phyloP scores from a whole-genome alignment of 179 eudicot species.

The Monotropa hypopitys region DNA sequence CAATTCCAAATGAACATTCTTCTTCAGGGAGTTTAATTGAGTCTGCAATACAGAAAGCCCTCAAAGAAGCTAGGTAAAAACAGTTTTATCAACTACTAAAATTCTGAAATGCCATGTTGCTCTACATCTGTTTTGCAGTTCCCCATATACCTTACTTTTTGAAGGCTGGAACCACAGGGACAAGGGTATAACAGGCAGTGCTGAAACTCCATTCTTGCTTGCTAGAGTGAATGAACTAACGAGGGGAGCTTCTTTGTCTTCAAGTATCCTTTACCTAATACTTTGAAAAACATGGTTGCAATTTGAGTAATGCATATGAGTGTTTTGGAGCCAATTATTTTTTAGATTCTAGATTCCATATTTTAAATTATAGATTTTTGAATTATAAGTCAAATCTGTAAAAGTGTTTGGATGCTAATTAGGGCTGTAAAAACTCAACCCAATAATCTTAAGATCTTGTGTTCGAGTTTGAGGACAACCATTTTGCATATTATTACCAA shows the following conservation, averaged over 20 bases:
- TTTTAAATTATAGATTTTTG: too few relatives aligned
- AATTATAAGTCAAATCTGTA: too few relatives aligned
- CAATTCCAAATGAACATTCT: constrained; percentile 79
- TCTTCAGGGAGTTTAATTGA: constrained; percentile 75
- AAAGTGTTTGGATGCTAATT: too few relatives aligned
- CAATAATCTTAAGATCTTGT: too few relatives aligned
- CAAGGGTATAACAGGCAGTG: constrained; percentile 69
- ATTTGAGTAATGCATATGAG: not conserved
- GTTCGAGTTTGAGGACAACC: too few relatives aligned
- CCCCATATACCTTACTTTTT: not conserved
- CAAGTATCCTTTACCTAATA: constrained; percentile 70
- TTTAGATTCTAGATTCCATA: too few relatives aligned
- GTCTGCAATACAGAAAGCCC: constrained; percentile 76
- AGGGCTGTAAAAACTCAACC: too few relatives aligned
- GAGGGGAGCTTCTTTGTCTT: constrained; percentile 88
- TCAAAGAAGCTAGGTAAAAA: constrained; percentile 63
- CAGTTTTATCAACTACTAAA: not conserved
- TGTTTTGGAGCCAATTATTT: too few relatives aligned
- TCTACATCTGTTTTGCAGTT: not conserved
- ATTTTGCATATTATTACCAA: too few relatives aligned
- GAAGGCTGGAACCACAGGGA: constrained; percentile 35
- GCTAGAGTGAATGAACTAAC: constrained; percentile 79
- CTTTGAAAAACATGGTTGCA: not conserved
- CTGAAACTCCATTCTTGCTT: constrained; percentile 94
- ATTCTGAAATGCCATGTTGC: not conserved